A percentile compares a stretch with the other conserved stretches of the same genome.
Conservation (phyloP, 768 basidiomycete species). For the button mushroom (Agaricus bisporus) region DNA sequence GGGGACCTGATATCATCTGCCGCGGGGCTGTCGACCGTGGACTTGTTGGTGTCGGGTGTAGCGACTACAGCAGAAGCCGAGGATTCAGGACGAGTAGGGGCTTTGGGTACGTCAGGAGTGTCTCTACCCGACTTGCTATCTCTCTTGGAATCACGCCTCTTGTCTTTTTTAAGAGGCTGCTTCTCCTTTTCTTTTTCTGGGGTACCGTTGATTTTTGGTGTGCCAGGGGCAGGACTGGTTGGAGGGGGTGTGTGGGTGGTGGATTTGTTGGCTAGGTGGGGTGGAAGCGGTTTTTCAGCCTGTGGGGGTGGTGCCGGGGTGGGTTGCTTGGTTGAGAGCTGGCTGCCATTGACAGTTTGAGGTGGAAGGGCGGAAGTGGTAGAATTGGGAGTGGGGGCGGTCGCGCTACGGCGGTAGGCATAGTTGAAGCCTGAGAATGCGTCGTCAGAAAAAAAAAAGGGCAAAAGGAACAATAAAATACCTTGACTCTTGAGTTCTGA, state of each 20-base stretch:
- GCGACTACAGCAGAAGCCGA: slow-evolving; percentile 11
- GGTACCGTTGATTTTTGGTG: slow-evolving; percentile 36
- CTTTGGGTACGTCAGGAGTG: slow-evolving; percentile 22
- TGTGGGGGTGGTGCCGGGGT: slow-evolving; percentile 23
- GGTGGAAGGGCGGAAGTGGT: slow-evolving; percentile 43
- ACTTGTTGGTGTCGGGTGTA: slow-evolving; percentile 3
- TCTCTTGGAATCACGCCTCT: slow-evolving; percentile 42
- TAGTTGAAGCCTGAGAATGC: slow-evolving; percentile 81
- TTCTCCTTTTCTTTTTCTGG: slow-evolving; percentile 42
- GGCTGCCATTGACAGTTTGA: slow-evolving; percentile 28
- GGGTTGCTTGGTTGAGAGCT: slow-evolving; percentile 29
- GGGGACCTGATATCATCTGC: slow-evolving; percentile 47
- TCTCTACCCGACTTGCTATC: slow-evolving; percentile 26
- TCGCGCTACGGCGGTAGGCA: slow-evolving; percentile 77
- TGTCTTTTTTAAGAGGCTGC: slow-evolving; percentile 57
- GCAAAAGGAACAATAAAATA: slow-evolving; percentile 23
- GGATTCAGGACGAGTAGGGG: slow-evolving; percentile 24
- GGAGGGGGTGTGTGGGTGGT: slow-evolving; percentile 33
- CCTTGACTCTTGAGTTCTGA: slow-evolving; percentile 92
- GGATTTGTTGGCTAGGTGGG: slow-evolving; percentile 28
- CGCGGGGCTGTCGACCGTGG: slow-evolving; percentile 17
- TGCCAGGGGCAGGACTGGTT: slow-evolving; percentile 25
- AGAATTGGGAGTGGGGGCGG: slow-evolving; percentile 55
- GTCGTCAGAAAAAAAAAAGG: background rate
- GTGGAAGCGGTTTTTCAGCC: slow-evolving; percentile 23